A percentile compares a stretch with the other conserved stretches of the same genome.
phyloP scores from a whole-genome alignment of 106 monocot genomes.

The Ottelia alismoides region DNA sequence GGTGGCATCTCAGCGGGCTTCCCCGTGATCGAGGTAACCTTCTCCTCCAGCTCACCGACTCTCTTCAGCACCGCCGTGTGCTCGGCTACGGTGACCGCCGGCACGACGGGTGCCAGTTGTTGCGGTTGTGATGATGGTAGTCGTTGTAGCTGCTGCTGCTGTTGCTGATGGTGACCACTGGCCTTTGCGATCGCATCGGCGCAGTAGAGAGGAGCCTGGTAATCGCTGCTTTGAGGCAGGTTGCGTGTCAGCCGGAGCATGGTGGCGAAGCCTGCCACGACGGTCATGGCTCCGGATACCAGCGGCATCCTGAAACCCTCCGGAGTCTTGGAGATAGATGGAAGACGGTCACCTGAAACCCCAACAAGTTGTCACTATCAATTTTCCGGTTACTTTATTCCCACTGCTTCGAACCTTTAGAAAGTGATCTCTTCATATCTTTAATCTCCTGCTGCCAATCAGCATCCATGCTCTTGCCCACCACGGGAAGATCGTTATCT shows the following conservation, averaged over 20 bases:
- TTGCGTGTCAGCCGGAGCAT: slow-evolving; percentile 25
- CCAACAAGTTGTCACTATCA: too few relatives aligned
- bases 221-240: slow-evolving; percentile 9
- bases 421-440: background rate
- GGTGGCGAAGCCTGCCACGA: slow-evolving; percentile 39
- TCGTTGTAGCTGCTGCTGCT: background rate
- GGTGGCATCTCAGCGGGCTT: slow-evolving; percentile 37
- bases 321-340: background rate
- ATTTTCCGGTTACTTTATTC: too few relatives aligned
- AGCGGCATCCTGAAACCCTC: slow-evolving; percentile 16
- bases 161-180: background rate
- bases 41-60: slow-evolving; percentile 48
- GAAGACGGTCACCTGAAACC: too few relatives aligned
- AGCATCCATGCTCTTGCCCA: background rate
- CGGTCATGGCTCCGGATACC: slow-evolving; percentile 31
- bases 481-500: slow-evolving; percentile 1
- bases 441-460: background rate
- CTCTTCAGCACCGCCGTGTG: slow-evolving; percentile 33
- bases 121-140: slow-evolving; percentile 8
- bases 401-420: slow-evolving; percentile 1
- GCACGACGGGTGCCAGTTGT: slow-evolving; percentile 1
- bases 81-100: slow-evolving; percentile 26
- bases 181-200: background rate
- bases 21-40: slow-evolving; percentile 32
- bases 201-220: background rate